These are phyloP conservation scores for Tarenaya hassleriana DNA, from an alignment of 345 rosid species.

Conservation along the genomic window DNA sequence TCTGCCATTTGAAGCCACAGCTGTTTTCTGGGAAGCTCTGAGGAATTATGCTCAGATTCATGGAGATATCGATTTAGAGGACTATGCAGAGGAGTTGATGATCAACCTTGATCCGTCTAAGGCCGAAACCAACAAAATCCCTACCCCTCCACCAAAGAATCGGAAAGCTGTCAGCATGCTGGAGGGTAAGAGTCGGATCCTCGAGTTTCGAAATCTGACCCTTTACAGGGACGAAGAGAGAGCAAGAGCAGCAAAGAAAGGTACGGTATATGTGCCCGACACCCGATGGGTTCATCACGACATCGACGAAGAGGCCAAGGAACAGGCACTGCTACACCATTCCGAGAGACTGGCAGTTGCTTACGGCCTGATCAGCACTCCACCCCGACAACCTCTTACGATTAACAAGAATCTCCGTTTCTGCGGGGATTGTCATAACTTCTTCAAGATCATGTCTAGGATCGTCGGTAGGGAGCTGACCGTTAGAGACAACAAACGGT, in stretches of 20 bases:
- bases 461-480: slow-evolving; percentile 66
- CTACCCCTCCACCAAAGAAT: slow-evolving; percentile 52
- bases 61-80: slow-evolving; percentile 69
- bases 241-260: slow-evolving; percentile 49
- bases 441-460: slow-evolving; percentile 74
- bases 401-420: slow-evolving; percentile 78
- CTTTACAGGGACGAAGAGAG: slow-evolving; percentile 67
- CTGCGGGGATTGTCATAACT: slow-evolving; percentile 71
- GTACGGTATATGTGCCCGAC: slow-evolving; percentile 56
- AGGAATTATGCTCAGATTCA: slow-evolving; percentile 46
- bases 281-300: slow-evolving; percentile 66
- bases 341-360: slow-evolving; percentile 79
- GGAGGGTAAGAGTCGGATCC: slow-evolving; percentile 55
- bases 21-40: slow-evolving; percentile 58
- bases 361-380: slow-evolving; percentile 67
- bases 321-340: slow-evolving; percentile 66
- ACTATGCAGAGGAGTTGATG: slow-evolving; percentile 48
- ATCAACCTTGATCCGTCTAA: slow-evolving; percentile 56
- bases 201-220: slow-evolving; percentile 48
- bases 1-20: slow-evolving; percentile 53
- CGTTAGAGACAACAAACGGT: slow-evolving; percentile 75
- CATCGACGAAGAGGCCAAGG: slow-evolving; percentile 79
- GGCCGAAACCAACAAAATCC: slow-evolving; percentile 39
- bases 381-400: slow-evolving; percentile 53
- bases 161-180: slow-evolving; percentile 49